Evolutionary conservation across 2,329 filamentous ascomycete genomes (phyloP).

Genomic region (Cladorrhinum sp.): DNA sequence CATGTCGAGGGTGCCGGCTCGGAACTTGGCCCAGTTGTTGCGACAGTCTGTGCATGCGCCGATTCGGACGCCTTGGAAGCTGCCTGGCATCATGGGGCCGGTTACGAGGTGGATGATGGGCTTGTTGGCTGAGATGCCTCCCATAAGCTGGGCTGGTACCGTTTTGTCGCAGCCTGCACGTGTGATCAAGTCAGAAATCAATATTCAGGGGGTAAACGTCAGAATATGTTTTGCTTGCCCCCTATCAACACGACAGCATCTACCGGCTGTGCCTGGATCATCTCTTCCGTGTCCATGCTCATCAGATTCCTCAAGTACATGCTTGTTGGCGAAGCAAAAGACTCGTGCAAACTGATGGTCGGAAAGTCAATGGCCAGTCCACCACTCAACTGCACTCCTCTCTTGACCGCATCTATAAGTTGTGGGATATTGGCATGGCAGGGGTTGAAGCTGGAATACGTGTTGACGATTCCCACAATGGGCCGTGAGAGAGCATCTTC

Average conservation of each 20-base stretch:
- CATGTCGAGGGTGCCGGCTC: constrained; percentile 64
- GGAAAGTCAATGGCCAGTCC: constrained; percentile 71
- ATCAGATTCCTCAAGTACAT: constrained; percentile 74
- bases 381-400: constrained; percentile 64
- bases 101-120: constrained; percentile 67
- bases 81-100: constrained; percentile 73
- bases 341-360: constrained; percentile 69
- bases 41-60: constrained; percentile 74
- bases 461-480: constrained; percentile 73
- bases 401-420: constrained; percentile 66
- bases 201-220: constrained; percentile 3
- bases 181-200: neutral
- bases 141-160: constrained; percentile 71
- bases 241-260: constrained; percentile 68
- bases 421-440: constrained; percentile 72
- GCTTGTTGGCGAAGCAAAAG: constrained; percentile 67
- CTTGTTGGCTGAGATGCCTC: constrained; percentile 71
- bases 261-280: constrained; percentile 69
- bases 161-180: constrained; percentile 68
- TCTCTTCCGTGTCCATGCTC: constrained; percentile 79
- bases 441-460: constrained; percentile 69
- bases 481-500: constrained; percentile 68
- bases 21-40: constrained; percentile 68
- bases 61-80: constrained; percentile 59
- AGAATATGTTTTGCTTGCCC: constrained; percentile 38